Base-by-base conservation (phyloP, 805 yeast species). In the Maudiozyma turicensis region DNA sequence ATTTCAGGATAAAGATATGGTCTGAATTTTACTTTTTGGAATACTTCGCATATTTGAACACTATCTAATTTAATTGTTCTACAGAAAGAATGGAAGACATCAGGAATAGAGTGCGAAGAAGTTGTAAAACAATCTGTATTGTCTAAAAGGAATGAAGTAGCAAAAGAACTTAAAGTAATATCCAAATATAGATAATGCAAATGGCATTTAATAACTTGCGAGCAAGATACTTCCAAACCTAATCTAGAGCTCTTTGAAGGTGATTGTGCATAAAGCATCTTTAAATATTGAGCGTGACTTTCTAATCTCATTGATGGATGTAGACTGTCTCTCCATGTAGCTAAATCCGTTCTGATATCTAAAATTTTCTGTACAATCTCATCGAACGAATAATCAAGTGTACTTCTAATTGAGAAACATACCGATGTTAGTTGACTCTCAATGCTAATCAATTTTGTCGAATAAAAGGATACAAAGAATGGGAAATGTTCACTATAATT, bases 1-100 rank as follows among this genome's bases (percentile, higher is more conserved):
- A 62, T 29, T 26, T 58, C 60, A 13, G 59, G 57, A 45, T 53
- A 54, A 40, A 60, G 51, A 38, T 57, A 54, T 11, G 58, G 58
- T 31, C 55, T 57, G 45, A 54, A 53, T 13, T 54, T 54, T 10
- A 55, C 53, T 6, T 49, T 52, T 35, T 52, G 49, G 39, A 58
- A 59, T 6, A 57, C 43, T 42, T 52, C 45, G 8, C 61, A 46
- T 51, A 59, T 57, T 33, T 49, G 52, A 14, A 59, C 45, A 35
- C 58, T 45, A 9, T 50, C 45, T 8, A 39, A 47, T 26, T 52
- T 50, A 13, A 47, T 41, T 28, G 58, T 54, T 30, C 49, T 48
- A 2, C 49, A 42, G 43, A 52, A 56, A 6, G 48, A n/a, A 3
- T 40, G 46, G 20, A 50, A 50, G 7, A 58, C 47, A 9, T 39